phyloP scores from a whole-genome alignment of 306 rosid species.

The Dalbergia cultrata region DNA sequence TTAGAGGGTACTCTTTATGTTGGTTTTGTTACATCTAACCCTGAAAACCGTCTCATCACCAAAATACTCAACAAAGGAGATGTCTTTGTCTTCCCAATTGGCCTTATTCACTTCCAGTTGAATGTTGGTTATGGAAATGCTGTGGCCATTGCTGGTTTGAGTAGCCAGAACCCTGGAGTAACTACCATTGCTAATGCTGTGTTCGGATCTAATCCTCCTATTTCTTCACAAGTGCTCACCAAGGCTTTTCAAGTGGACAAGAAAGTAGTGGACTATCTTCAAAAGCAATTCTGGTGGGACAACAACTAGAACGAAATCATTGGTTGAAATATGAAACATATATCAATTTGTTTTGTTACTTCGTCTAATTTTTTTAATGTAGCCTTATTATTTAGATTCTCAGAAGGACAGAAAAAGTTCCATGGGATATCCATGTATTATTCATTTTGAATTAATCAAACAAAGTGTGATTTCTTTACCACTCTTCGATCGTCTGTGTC shows the following conservation, averaged over 20 bases:
- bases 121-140: constrained; percentile 43
- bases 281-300: constrained; percentile 40
- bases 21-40: constrained; percentile 43
- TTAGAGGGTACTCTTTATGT: constrained; percentile 47
- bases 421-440: no score
- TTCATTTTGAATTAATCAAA: no score
- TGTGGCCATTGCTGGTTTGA: constrained; percentile 29
- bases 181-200: constrained; percentile 36
- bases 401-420: no score
- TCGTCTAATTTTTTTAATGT: no score
- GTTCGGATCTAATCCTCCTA: constrained; percentile 51
- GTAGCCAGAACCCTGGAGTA: constrained; percentile 38
- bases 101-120: constrained; percentile 49
- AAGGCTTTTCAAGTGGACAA: constrained; percentile 51
- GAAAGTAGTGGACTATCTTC: constrained; percentile 18
- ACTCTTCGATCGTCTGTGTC: no score
- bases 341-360: no score
- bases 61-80: constrained; percentile 42
- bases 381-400: no score
- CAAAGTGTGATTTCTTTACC: no score
- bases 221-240: constrained; percentile 36
- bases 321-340: no score
- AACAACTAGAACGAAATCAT: constrained; percentile 13
- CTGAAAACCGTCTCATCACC: constrained; percentile 29
- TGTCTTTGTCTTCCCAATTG: constrained; percentile 40